These are phyloP conservation scores for Kwoniella newhampshirensis DNA, from an alignment of 768 basidiomycete genomes.

Conservation along the genomic window DNA sequence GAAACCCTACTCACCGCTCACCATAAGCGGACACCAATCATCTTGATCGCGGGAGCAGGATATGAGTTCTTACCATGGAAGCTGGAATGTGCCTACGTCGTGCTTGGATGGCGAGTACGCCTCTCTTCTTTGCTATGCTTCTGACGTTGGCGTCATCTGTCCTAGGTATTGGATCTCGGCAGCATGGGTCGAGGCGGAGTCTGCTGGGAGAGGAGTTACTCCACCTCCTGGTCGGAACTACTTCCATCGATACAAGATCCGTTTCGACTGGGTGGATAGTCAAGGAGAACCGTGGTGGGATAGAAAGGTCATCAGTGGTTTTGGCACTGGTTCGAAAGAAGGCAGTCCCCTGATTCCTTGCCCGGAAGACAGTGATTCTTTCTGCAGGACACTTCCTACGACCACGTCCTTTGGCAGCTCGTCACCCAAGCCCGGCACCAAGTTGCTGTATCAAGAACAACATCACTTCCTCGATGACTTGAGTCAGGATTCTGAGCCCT, in stretches of 20 bases:
- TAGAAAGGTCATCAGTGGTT: not conserved
- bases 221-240: conserved; percentile 14
- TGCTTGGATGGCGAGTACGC: conserved; percentile 41
- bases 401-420: no score
- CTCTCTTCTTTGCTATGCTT: not conserved
- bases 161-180: conserved; percentile 43
- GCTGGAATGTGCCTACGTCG: conserved; percentile 32
- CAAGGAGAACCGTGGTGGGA: conserved; percentile 46
- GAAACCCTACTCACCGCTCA: conserved; percentile 31
- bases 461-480: no score
- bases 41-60: conserved; percentile 40
- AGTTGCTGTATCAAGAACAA: no score
- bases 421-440: no score
- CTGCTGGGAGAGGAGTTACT: conserved; percentile 3
- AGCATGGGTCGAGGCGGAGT: conserved; percentile 45
- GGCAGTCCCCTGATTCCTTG: not conserved
- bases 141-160: not conserved
- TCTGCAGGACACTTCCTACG: not conserved
- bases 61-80: conserved; percentile 39
- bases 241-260: conserved; percentile 40
- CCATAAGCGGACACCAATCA: conserved; percentile 28
- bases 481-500: no score
- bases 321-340: not conserved
- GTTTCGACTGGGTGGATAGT: conserved; percentile 43
- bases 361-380: not conserved